Evolutionary conservation across 139 green algal genomes (phyloP), one percentile per base, ranked within the genome.

Genomic region (Micractinium sp.): DNA sequence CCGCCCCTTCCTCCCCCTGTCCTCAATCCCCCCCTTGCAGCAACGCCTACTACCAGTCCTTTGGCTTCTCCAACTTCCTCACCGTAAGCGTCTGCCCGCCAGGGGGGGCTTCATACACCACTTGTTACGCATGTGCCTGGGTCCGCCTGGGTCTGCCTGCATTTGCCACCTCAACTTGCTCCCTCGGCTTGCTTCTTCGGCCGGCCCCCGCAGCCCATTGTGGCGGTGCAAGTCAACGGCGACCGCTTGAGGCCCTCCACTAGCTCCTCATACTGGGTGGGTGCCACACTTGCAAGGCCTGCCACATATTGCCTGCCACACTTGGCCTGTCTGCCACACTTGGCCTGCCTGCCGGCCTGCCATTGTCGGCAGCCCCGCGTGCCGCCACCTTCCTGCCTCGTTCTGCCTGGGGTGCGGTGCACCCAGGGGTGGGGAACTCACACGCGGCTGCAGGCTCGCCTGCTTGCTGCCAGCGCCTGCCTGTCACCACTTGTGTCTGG

Each of bases 1-100:
- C 33, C 35, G 14, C 74, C 35, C 74, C 33, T 47, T 7, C 73
- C 73, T 41, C 15, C 74, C 33, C 13, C 74, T 47, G 41, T 22
- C 74, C 35, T 20, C 36, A 12, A 38, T 3, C 2, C 36, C 36
- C 36, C 36, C 36, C 23, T 13, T 39, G 73, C 73, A 39, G 90
- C 85, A 89, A 56, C 56, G 87, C 87, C 2, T 93, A 91, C 38
- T 93, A 90, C 84, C 90, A 93, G 61, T 60, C 83, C 16, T 91
- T 93, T 69, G 82, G 71, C 63, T 93, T 93, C 41, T 79, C 90
- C 27, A 93, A 93, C 83, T 61, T 47, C 29, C 75, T 81, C 29
- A 9, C 56, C 9, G 85, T 81, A 35, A 71, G 71, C 14, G 79
- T 60, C 63, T 71, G 20, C 20, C 22, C 9, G 63, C 22, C 16